Base-by-base conservation (phyloP, 1,284 basidiomycete species). In the Rhodofomes roseus region DNA sequence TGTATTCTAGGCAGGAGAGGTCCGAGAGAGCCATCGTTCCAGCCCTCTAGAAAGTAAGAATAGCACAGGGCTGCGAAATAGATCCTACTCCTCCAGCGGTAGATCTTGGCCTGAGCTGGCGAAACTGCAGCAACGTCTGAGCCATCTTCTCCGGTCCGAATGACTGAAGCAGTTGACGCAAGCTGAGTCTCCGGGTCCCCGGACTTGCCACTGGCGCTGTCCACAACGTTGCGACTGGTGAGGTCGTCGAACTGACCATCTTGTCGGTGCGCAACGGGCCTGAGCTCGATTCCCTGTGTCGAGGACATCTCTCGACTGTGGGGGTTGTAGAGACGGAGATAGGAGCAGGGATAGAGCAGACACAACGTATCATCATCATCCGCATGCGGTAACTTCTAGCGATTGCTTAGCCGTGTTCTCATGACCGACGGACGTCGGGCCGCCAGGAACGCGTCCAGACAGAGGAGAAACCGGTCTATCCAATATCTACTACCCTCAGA, bases 1-100 rank as follows among this genome's bases (percentile, higher is more conserved):
- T 85, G 85, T 53, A 87, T 83, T 20, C 77, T 73, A 20, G 83
- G 84, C 1, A 87, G 71, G 44, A 86, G 70, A 20, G 84, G 83
- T 2, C 85, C 83, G 12, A 77, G 77, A 2, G 80, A 76, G 22
- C 80, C 83, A 66, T 85, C 83, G 61, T 84, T 85, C 83, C 83
- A 85, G 18, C 84, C 83, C 29, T 77, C 76, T 4, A 81, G 66
- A 65, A 80, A 81, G 55, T 77, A 65, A n/a, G 62, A 62, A 59
- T 64, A 74, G 60, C 74, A 77, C 23, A 76, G 58, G 11, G 74
- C 69, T 20, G 67, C 61, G 57, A 76, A 74, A 53, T 76, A 74
- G 6, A 70, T 23, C 71, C 60, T 62, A 23, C 63, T 62, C 14
- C 36, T 36, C 53, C 39, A 41, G 53, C 53, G 53, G n/a, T 48